Base-by-base conservation (phyloP, 768 basidiomycete genomes). In the Podaxis rugospora region DNA sequence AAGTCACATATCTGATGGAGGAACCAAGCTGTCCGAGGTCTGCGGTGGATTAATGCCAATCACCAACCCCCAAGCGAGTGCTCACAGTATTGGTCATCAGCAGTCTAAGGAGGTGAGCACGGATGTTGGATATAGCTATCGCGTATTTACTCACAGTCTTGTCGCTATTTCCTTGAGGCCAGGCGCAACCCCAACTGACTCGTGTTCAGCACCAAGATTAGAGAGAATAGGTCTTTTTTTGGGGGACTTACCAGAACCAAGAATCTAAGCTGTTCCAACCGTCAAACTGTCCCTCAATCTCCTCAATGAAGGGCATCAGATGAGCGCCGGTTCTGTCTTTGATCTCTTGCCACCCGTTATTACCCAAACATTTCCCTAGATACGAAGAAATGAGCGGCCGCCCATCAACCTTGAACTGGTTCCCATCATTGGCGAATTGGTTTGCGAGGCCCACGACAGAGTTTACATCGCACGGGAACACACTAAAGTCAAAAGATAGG, bases 361-460 rank as follows among this genome's bases (percentile, higher is more conserved):
- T 76, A 3, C 87, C 87, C 57, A 90, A 79, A 42, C 81, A 83
- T 64, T 82, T 83, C 42, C 83, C 88, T 54, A 76, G 74, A 66
- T 83, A 90, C 21, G 86, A 87, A 7, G 84, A 86, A 2, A 88
- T 78, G 65, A 89, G 77, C 3, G 78, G 73, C 66, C 80, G 82
- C 10, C 80, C 80, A 51, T 83, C 71, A 58, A 83, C 77, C 27
- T 71, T 77, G 68, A 86, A 81, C 66, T 89, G 87, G 58, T 74
- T 80, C 0, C 82, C 78, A 65, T 87, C 80, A 3, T 67, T 65
- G 2, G 78, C 71, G 63, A 83, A 87, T 13, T 70, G 73, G 6
- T 78, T 78, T 57, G 84, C 77, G 42, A 74, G 72, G 27, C 72
- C 69, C 23, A 86, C 75, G 28, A 79, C 65, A 49, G 76, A 71